Conservation (phyloP, 352 stramenopile species). For the Pythium angustatum region DNA sequence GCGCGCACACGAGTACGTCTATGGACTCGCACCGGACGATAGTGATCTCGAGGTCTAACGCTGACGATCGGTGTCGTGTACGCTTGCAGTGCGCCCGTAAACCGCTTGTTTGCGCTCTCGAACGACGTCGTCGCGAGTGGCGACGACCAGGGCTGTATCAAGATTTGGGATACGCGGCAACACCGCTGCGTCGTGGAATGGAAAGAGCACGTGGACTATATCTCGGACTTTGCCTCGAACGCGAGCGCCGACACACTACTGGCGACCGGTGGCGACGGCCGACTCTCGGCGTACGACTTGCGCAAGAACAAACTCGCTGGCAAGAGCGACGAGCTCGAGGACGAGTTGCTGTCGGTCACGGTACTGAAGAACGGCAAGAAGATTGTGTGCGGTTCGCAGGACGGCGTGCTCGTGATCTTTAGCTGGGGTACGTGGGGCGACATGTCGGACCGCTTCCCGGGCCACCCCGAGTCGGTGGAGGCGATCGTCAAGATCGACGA, state of each 20-base stretch:
- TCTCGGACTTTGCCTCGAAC: conserved; percentile 91
- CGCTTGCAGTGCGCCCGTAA: conserved; percentile 45
- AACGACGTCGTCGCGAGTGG: conserved; percentile 73
- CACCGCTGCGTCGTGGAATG: conserved; percentile 86
- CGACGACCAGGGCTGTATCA: conserved; percentile 82
- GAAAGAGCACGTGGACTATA: conserved; percentile 95
- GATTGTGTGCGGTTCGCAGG: conserved; percentile 93
- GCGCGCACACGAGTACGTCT: conserved; percentile 71
- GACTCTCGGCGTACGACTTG: conserved; percentile 91
- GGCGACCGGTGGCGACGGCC: conserved; percentile 90
- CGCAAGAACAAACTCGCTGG: conserved; percentile 76
- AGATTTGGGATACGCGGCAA: conserved; percentile 88
- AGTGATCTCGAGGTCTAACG: not conserved
- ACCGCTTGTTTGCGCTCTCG: conserved; percentile 71
- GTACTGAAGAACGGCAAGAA: conserved; percentile 92
- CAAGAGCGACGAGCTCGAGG: conserved; percentile 85
- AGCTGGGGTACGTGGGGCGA: conserved; percentile 96
- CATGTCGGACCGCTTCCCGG: conserved; percentile 95
- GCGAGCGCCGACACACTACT: conserved; percentile 84
- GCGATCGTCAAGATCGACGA: conserved; percentile 96
- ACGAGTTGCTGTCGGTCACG: conserved; percentile 70
- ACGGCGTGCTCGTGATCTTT: conserved; percentile 95
- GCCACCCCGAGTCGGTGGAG: conserved; percentile 95
- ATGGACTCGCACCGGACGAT: not conserved
- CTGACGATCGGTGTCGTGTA: no score